Evolutionary conservation across 352 stramenopile genomes (phyloP).

Genomic region (Pythium chondricola): DNA sequence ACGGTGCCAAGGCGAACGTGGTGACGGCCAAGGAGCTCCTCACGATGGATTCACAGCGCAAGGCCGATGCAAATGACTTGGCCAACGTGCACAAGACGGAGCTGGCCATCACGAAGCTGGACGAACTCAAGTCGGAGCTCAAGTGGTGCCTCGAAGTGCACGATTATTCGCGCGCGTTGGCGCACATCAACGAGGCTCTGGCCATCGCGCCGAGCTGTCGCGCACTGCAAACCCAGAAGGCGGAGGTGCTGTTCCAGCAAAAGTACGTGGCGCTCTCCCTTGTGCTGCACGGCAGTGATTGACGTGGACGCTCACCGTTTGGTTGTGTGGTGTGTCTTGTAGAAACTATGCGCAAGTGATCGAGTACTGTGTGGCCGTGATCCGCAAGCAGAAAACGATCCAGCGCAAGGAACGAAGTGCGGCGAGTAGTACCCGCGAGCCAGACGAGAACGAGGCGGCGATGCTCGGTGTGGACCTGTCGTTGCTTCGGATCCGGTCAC

Average conservation of each 20-base stretch:
- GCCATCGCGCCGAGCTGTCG: conserved; percentile 41
- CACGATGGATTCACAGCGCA: conserved; percentile 13
- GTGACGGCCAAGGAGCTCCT: conserved; percentile 40
- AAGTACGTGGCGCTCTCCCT: conserved; percentile 32
- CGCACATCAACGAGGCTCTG: conserved; percentile 44
- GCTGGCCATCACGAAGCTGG: conserved; percentile 39
- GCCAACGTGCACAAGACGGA: conserved; percentile 52
- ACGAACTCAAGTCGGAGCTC: conserved; percentile 39
- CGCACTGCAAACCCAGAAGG: conserved; percentile 59
- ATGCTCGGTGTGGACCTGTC: conserved; percentile 61
- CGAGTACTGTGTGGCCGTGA: conserved; percentile 38
- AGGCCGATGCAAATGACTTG: conserved; percentile 31
- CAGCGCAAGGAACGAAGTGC: conserved; percentile 1
- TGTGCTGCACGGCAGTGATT: neutral
- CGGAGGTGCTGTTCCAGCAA: conserved; percentile 49
- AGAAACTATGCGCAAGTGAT: conserved; percentile 52
- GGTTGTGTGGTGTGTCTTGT: too few relatives aligned
- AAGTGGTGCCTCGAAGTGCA: conserved; percentile 47
- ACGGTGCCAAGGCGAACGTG: conserved; percentile 44
- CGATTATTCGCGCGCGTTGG: conserved; percentile 40
- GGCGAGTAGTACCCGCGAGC: neutral
- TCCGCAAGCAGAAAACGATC: conserved; percentile 43
- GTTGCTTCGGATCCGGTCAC: conserved; percentile 23
- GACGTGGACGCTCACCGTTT: neutral
- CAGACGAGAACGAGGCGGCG: conserved; percentile 31